Evolutionary conservation across 2,329 filamentous ascomycete species (phyloP).

Genomic region (Plenodomus lindquistii): DNA sequence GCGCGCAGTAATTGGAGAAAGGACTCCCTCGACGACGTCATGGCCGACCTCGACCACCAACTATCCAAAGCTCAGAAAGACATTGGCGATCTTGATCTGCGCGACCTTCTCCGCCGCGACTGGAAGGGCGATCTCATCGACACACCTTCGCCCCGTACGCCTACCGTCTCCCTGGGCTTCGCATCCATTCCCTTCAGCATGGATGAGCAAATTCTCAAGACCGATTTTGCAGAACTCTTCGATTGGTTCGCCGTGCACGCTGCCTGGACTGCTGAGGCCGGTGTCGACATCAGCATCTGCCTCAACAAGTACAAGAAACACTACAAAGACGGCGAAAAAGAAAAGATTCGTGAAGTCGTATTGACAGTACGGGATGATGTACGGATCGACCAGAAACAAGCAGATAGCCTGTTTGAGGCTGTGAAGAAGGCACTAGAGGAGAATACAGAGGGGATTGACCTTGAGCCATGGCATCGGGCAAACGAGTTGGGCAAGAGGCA

Average conservation of each 20-base stretch:
- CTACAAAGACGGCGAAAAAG: slow-evolving; percentile 47
- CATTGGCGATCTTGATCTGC: slow-evolving; percentile 47
- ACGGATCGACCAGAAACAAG: slow-evolving; percentile 50
- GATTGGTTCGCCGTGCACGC: slow-evolving; percentile 56
- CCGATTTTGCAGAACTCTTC: slow-evolving; percentile 53
- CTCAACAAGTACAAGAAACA: slow-evolving; percentile 53
- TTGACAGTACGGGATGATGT: slow-evolving; percentile 52
- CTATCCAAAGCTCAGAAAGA: slow-evolving; percentile 50
- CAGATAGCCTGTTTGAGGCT: slow-evolving; percentile 48
- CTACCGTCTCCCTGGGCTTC: slow-evolving; percentile 53
- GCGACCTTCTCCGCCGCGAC: slow-evolving; percentile 52
- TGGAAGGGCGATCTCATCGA: slow-evolving; percentile 55
- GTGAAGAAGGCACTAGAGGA: slow-evolving; percentile 50
- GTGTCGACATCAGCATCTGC: slow-evolving; percentile 50
- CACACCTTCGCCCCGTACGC: slow-evolving; percentile 51
- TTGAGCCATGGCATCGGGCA: slow-evolving; percentile 51
- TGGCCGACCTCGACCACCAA: slow-evolving; percentile 48
- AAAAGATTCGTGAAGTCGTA: slow-evolving; percentile 53
- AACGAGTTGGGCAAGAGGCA: slow-evolving; percentile 48
- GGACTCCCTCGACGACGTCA: slow-evolving; percentile 46
- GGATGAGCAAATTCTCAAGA: slow-evolving; percentile 52
- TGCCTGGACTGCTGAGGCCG: slow-evolving; percentile 53
- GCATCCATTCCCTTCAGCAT: slow-evolving; percentile 52
- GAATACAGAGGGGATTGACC: slow-evolving; percentile 41
- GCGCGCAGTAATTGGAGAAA: slow-evolving; percentile 49